Evolutionary conservation across 1,139 yeast genomes (phyloP).

Genomic region (Yamadazyma friedrichii): DNA sequence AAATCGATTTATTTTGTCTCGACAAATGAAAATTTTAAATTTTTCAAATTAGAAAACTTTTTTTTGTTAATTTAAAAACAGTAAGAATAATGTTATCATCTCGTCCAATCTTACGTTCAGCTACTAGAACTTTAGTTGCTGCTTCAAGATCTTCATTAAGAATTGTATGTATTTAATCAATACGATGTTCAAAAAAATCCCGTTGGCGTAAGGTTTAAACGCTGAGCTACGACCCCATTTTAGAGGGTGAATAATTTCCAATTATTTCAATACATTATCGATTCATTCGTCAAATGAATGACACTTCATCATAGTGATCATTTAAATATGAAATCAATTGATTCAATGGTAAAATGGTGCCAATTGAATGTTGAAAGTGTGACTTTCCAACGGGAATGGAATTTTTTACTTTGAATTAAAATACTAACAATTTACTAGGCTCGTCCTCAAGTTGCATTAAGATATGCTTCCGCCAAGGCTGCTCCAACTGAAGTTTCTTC

Average conservation of each 20-base stretch:
- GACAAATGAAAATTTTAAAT: constrained; percentile 20
- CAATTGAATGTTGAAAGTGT: too few relatives aligned
- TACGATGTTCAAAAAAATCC: too few relatives aligned
- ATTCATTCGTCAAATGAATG: too few relatives aligned
- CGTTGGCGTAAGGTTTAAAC: too few relatives aligned
- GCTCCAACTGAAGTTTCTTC: constrained; percentile 99
- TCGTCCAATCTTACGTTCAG: constrained; percentile 81
- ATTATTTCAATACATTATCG: too few relatives aligned
- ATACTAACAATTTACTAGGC: constrained; percentile 40
- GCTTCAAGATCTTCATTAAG: constrained; percentile 59
- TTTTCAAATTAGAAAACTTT: constrained; percentile 13
- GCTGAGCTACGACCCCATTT: background rate
- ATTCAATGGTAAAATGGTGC: too few relatives aligned
- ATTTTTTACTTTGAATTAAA: too few relatives aligned
- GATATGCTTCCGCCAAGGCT: constrained; percentile 96
- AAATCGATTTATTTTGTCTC: constrained; percentile 9
- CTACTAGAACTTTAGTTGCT: constrained; percentile 74
- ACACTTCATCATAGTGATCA: too few relatives aligned
- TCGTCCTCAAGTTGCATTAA: constrained; percentile 69
- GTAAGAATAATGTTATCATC: constrained; percentile 62
- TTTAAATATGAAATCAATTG: too few relatives aligned
- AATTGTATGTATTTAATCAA: constrained; percentile 52
- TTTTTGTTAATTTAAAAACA: constrained; percentile 3
- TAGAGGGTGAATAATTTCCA: too few relatives aligned
- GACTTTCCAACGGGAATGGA: too few relatives aligned